Conservation (phyloP, 1,284 basidiomycete species). For the Leccinum pachyderme region DNA sequence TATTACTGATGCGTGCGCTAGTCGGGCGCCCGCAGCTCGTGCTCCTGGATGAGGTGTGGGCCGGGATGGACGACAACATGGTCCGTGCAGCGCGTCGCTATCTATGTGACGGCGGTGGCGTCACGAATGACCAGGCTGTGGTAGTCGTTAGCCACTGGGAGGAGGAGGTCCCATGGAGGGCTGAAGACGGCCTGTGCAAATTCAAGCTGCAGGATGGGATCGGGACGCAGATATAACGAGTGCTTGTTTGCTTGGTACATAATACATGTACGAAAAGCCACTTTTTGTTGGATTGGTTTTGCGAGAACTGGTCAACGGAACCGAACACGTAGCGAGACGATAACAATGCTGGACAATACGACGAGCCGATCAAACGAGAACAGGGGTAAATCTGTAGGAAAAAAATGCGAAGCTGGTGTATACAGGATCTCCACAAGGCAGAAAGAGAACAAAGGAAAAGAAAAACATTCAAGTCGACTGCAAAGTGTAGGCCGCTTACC, state of each 20-base stretch:
- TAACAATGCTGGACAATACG: neutral
- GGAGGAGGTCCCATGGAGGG: slow-evolving; percentile 78
- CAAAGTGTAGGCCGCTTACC: slow-evolving; percentile 9
- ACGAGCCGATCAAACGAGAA: slow-evolving; percentile 2
- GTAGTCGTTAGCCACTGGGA: slow-evolving; percentile 88
- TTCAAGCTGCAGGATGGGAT: slow-evolving; percentile 40
- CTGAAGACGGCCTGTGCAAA: slow-evolving; percentile 46
- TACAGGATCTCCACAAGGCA: slow-evolving; percentile 2
- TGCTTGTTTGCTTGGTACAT: neutral
- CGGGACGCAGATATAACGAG: slow-evolving; percentile 22
- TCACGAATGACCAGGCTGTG: slow-evolving; percentile 64
- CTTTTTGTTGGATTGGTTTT: neutral
- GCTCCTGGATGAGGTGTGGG: slow-evolving; percentile 87
- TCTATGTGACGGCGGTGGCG: slow-evolving; percentile 51
- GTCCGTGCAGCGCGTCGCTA: slow-evolving; percentile 62
- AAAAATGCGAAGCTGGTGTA: neutral
- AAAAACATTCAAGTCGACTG: neutral
- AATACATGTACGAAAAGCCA: slow-evolving; percentile 3
- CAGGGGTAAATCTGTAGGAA: neutral
- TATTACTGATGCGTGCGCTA: slow-evolving; percentile 82
- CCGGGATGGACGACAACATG: slow-evolving; percentile 84
- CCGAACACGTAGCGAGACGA: slow-evolving; percentile 1
- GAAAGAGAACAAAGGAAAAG: neutral
- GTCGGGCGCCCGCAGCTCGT: slow-evolving; percentile 70
- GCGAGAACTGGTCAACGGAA: neutral